phyloP scores from a whole-genome alignment of 2,329 filamentous ascomycete genomes.

The Trichophyton simii region DNA sequence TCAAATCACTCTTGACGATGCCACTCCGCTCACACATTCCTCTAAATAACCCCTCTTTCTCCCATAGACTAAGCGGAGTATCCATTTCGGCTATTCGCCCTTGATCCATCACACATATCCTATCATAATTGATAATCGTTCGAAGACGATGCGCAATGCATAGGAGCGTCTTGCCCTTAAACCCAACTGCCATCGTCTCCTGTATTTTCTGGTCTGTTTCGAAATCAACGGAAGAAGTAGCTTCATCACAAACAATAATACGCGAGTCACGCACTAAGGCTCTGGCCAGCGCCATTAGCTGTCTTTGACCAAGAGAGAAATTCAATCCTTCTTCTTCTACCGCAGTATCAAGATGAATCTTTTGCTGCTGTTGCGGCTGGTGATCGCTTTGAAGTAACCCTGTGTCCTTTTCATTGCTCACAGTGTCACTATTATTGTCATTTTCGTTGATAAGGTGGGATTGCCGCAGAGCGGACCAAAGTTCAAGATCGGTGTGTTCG shows the following conservation, averaged over 20 bases:
- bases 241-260: conserved; percentile 96
- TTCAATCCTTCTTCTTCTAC: conserved; percentile 95
- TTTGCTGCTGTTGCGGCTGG: conserved; percentile 20
- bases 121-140: conserved; percentile 87
- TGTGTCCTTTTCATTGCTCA: background rate
- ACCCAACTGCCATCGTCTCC: conserved; percentile 69
- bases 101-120: conserved; percentile 92
- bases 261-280: conserved; percentile 76
- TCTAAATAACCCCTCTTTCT: conserved; percentile 64
- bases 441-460: conserved; percentile 36
- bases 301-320: conserved; percentile 87
- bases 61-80: conserved; percentile 60
- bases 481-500: conserved; percentile 34
- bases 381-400: conserved; percentile 5
- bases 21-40: conserved; percentile 83
- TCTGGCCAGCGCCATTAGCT: conserved; percentile 86
- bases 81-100: conserved; percentile 81
- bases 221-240: conserved; percentile 85
- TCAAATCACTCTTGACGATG: conserved; percentile 43
- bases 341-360: conserved; percentile 67
- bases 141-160: conserved; percentile 87
- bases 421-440: conserved; percentile 36
- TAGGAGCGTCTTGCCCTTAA: conserved; percentile 73
- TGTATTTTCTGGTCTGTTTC: conserved; percentile 96
- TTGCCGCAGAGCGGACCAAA: conserved; percentile 36